Percentiles rank a stretch among this genome's conserved stretches.
phyloP scores from a whole-genome alignment of 2,329 filamentous ascomycete species.

The Colletotrichum lentis region DNA sequence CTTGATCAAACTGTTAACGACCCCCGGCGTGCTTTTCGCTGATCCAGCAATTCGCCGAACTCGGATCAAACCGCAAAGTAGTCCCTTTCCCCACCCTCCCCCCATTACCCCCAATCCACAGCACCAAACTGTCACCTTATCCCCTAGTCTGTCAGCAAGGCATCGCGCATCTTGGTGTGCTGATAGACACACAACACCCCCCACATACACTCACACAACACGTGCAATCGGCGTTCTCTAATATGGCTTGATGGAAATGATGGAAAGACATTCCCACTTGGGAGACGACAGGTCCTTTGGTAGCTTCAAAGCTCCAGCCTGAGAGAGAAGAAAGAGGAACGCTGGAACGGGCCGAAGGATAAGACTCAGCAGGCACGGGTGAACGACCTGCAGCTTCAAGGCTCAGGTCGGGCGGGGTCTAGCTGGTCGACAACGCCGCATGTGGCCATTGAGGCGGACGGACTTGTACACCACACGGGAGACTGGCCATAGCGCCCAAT shows the following conservation, averaged over 20 bases:
- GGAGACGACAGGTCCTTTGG: constrained; percentile 60
- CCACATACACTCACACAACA: constrained; percentile 36
- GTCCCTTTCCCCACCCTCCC: constrained; percentile 13
- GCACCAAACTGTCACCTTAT: constrained; percentile 25
- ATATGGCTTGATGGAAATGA: constrained; percentile 51
- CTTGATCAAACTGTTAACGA: constrained; percentile 21
- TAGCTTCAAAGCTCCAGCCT: constrained; percentile 74
- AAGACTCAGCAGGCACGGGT: constrained; percentile 24
- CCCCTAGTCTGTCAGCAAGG: constrained; percentile 28
- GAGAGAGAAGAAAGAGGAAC: constrained; percentile 41
- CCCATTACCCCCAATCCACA: constrained; percentile 17
- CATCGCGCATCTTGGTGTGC: constrained; percentile 23
- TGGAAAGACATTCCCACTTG: constrained; percentile 38
- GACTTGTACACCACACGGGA: constrained; percentile 12
- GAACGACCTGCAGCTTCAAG: constrained; percentile 23
- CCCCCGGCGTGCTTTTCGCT: constrained; percentile 17
- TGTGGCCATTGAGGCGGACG: constrained; percentile 27
- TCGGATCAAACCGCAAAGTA: constrained; percentile 15
- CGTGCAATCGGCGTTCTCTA: constrained; percentile 44
- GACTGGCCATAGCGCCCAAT: constrained; percentile 9
- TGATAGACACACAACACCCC: constrained; percentile 37
- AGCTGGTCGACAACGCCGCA: constrained; percentile 24
- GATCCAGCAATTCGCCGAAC: constrained; percentile 8
- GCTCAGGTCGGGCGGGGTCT: constrained; percentile 27
- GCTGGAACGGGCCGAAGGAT: constrained; percentile 27